These are phyloP conservation scores for Carpinus viminea DNA, from an alignment of 306 rosid genomes.

Conservation along the genomic window DNA sequence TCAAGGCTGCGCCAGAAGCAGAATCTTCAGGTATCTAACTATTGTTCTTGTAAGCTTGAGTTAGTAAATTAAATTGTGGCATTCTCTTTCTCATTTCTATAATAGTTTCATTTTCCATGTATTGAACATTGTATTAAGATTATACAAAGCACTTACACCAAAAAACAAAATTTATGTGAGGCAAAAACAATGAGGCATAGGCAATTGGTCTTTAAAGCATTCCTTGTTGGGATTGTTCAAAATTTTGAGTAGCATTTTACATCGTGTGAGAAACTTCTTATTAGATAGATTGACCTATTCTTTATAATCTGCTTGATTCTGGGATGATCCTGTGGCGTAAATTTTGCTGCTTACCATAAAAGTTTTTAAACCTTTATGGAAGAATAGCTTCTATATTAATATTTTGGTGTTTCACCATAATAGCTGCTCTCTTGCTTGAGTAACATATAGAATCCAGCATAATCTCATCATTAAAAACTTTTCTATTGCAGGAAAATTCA, in stretches of 20 bases:
- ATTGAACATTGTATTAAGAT: neutral
- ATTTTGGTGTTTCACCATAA: slow-evolving; percentile 29
- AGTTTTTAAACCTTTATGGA: slow-evolving; percentile 35
- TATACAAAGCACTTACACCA: neutral
- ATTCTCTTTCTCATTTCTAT: neutral
- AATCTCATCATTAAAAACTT: slow-evolving; percentile 25
- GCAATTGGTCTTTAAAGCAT: neutral
- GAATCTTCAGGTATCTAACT: slow-evolving; percentile 52
- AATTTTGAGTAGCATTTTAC: neutral
- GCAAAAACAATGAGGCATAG: neutral
- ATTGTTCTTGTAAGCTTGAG: slow-evolving; percentile 18
- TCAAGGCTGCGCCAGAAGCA: slow-evolving; percentile 55
- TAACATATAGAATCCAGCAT: slow-evolving; percentile 23
- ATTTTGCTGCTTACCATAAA: slow-evolving; percentile 11
- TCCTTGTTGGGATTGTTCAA: neutral
- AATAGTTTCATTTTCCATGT: neutral
- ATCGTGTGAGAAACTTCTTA: neutral
- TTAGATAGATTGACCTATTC: neutral
- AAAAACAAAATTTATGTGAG: neutral
- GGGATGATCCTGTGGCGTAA: slow-evolving; percentile 12
- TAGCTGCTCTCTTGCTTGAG: slow-evolving; percentile 15
- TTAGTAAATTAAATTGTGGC: slow-evolving; percentile 3
- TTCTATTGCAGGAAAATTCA: slow-evolving; percentile 54
- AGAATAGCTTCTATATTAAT: slow-evolving; percentile 27
- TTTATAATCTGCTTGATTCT: slow-evolving; percentile 1